Base-by-base conservation (phyloP, 2,329 filamentous ascomycete species). In the Westerdykella sp. region DNA sequence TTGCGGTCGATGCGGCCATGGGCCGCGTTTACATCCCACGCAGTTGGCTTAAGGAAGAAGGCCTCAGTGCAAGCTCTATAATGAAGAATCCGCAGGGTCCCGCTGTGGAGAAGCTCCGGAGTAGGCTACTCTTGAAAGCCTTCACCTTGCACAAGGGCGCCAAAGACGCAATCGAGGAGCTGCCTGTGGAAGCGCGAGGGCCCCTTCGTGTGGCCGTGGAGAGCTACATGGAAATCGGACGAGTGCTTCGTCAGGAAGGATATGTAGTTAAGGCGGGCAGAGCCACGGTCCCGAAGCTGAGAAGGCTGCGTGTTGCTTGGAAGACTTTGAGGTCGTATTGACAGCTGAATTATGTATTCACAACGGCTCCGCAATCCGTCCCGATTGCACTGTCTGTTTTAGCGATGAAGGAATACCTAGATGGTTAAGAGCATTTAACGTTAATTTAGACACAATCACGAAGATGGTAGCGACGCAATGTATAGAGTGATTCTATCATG, bases 141-240 rank as follows among this genome's bases (percentile, higher is more conserved):
- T 84, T 86, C 50, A 61, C 57, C 14, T 71, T 81, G 22, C 85
- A 87, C 56, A 57, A 69, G 5, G 66, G 70, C 9, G 77, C 79
- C 3, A 69, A 74, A 40, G 62, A 56, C 2, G 74, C 77, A 0
- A 85, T 89, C 51, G 74, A 81, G 39, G 66, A 74, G 48, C 67
- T 89, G 0, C 84, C 84, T 0, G 38, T 46, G 0, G 75, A 81
- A 54, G 79, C 78, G 0, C 72, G 79, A 49, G 80, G 77, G 0
- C 79, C 81, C 0, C 79, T 87, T 59, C 71, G 80, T 11, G 82
- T 85, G 5, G 83, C 82, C 1, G 81, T 87, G 0, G 83, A 87
- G 62, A 85, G 81, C 50, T 87, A 87, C 56, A 84, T 87, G 78
- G 82, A 85, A 59, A 87, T 87, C 58, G 84, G 81, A 12, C 67